phyloP scores from a whole-genome alignment of 148 eudicot genomes.

The Polygonum aviculare region DNA sequence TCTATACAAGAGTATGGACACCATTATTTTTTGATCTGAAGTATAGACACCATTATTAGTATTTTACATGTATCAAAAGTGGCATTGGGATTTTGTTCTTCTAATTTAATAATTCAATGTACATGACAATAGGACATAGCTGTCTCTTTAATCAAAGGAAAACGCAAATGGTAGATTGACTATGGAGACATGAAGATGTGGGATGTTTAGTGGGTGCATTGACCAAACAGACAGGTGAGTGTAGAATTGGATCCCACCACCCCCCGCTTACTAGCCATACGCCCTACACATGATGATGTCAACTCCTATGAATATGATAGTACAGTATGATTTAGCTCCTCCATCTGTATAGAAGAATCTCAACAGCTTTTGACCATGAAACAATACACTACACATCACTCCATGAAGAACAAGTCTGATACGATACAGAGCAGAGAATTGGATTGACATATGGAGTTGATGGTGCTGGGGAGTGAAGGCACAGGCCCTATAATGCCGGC shows the following conservation, averaged over 20 bases:
- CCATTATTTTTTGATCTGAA: no score
- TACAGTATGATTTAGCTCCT: not conserved
- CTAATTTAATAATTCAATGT: no score
- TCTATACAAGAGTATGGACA: no score
- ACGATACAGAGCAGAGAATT: not conserved
- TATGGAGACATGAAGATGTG: not conserved
- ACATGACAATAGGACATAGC: not conserved
- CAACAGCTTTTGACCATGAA: not conserved
- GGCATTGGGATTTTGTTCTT: no score
- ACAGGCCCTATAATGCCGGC: conserved; percentile 3
- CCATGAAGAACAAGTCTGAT: not conserved
- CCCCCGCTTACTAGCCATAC: not conserved
- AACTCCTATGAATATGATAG: not conserved
- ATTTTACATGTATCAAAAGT: no score
- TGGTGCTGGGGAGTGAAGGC: conserved; percentile 5
- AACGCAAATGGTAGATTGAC: not conserved
- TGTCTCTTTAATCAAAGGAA: not conserved
- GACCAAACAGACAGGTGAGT: not conserved
- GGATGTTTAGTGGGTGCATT: not conserved
- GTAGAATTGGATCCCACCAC: conserved; percentile 1
- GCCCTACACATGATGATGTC: not conserved
- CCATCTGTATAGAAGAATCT: not conserved
- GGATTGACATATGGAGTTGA: not conserved
- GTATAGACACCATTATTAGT: no score
- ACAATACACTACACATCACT: not conserved